These are phyloP conservation scores for Colletotrichum tamarilloi DNA, from an alignment of 2,329 filamentous ascomycete genomes.

Conservation along the genomic window DNA sequence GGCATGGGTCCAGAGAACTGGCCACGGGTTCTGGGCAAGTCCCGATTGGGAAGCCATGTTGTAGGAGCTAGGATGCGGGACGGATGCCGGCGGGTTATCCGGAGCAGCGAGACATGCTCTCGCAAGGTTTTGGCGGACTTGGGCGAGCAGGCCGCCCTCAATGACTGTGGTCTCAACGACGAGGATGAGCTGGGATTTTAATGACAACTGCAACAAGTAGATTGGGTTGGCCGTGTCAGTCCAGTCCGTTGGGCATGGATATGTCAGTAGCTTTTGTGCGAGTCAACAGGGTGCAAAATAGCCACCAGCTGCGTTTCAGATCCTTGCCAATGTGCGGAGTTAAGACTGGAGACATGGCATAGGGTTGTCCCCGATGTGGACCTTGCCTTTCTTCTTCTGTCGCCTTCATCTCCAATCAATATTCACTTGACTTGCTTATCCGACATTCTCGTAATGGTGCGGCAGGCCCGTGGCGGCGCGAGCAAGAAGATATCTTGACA, in stretches of 20 bases:
- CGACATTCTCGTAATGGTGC: background rate
- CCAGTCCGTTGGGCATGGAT: background rate
- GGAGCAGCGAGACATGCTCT: constrained; percentile 10
- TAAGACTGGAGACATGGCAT: background rate
- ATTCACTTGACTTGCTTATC: background rate
- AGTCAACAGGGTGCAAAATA: background rate
- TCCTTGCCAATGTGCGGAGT: constrained; percentile 26
- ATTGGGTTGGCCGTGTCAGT: constrained; percentile 11
- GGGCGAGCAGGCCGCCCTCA: background rate
- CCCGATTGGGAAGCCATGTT: background rate
- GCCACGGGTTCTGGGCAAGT: background rate
- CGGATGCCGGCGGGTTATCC: constrained; percentile 5
- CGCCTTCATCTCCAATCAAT: background rate
- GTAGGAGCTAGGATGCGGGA: background rate
- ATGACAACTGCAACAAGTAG: constrained; percentile 15
- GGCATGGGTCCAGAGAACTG: constrained; percentile 11
- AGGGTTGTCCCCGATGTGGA: background rate
- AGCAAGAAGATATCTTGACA: background rate
- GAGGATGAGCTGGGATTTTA: constrained; percentile 30
- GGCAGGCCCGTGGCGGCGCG: background rate
- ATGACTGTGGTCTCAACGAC: background rate
- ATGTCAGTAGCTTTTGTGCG: background rate
- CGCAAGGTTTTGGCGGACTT: constrained; percentile 12
- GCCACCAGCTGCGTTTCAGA: constrained; percentile 15
- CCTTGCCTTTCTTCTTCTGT: background rate